Conservation (phyloP, 2,329 filamentous ascomycete species). For the Acephala macrosclerotiorum region DNA sequence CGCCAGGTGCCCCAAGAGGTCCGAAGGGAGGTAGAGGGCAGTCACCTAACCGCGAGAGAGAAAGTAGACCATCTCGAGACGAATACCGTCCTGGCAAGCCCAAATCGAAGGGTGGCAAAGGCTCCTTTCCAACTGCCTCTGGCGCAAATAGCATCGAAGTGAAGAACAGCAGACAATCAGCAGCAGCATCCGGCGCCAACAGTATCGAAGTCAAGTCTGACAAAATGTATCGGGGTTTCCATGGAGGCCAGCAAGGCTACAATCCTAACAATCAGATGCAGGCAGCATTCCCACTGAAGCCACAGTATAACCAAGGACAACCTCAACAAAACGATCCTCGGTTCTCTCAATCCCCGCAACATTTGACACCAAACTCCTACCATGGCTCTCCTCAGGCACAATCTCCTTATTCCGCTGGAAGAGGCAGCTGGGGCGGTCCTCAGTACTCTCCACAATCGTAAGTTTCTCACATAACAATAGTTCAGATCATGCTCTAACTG, state of each 20-base stretch:
- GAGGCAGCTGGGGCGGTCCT: conserved; percentile 57
- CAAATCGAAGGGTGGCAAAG: conserved; percentile 29
- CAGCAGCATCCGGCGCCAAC: conserved; percentile 45
- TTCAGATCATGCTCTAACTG: conserved; percentile 40
- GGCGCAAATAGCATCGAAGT: conserved; percentile 46
- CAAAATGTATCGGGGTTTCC: conserved; percentile 47
- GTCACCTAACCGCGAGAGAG: conserved; percentile 36
- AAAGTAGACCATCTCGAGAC: conserved; percentile 28
- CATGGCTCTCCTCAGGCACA: conserved; percentile 68
- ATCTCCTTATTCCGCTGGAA: conserved; percentile 63
- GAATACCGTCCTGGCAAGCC: conserved; percentile 37
- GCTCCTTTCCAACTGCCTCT: conserved; percentile 35
- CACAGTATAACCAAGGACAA: conserved; percentile 44
- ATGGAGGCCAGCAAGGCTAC: conserved; percentile 44
- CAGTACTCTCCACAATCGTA: conserved; percentile 57
- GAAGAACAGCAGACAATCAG: conserved; percentile 34
- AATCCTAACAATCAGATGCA: conserved; percentile 48
- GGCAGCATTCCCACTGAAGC: conserved; percentile 45
- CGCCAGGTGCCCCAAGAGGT: conserved; percentile 39
- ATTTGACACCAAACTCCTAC: conserved; percentile 59
- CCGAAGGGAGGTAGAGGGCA: conserved; percentile 32
- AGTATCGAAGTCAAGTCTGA: conserved; percentile 46
- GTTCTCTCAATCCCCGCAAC: conserved; percentile 66
- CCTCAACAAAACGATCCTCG: conserved; percentile 48
- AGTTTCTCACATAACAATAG: conserved; percentile 37